Base-by-base conservation (phyloP, 164 flowering plant species). In the Liquidambar formosana region DNA sequence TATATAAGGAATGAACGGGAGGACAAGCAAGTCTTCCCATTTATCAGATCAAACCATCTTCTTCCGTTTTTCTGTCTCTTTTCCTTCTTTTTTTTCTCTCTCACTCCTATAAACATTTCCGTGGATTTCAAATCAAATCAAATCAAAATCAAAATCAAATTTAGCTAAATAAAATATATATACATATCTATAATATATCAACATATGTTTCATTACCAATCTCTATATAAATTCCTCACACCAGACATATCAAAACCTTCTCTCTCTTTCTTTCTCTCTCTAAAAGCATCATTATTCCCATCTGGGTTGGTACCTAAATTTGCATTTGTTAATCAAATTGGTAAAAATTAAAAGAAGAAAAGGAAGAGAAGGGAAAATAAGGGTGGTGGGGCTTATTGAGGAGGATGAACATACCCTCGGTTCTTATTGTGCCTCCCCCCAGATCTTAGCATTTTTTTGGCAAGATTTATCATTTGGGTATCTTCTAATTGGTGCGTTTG, bases 401-500 rank as follows among this genome's bases (percentile, higher is more conserved):
- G 75, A 72, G 69, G 74, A 65, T 59, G 69, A 76, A 65, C 74
- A 59, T 63, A 72, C 72, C 77, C 72, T 74, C 72, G 66, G 54
- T 68, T 75, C 75, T 65, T 57, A 68, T 67, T 61, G 57, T 73
- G 75, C 77, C 77, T 69, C 76, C 76, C 64, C 68, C 75, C 80
- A 78, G 82, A 81, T 81, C 80, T 81, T 79, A 71, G 74, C n/a
- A n/a, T n/a, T 18, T 57, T 70, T 63, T 56, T 28, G 48, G 54
- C 75, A 22, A 68, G 78, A 73, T 78, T 81, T 71, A 63, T 47
- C 80, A 76, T 76, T 74, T 76, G 71, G 78, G 74, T 67, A 62
- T 57, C 64, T 21, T 60, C 19, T 43, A 71, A 69, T 72, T 59
- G 73, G 76, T 77, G 68, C 47, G 76, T 77, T 71, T 61, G 54